These are phyloP conservation scores for Rutstroemia sp. DNA, from an alignment of 2,329 filamentous ascomycete genomes.

Conservation along the genomic window DNA sequence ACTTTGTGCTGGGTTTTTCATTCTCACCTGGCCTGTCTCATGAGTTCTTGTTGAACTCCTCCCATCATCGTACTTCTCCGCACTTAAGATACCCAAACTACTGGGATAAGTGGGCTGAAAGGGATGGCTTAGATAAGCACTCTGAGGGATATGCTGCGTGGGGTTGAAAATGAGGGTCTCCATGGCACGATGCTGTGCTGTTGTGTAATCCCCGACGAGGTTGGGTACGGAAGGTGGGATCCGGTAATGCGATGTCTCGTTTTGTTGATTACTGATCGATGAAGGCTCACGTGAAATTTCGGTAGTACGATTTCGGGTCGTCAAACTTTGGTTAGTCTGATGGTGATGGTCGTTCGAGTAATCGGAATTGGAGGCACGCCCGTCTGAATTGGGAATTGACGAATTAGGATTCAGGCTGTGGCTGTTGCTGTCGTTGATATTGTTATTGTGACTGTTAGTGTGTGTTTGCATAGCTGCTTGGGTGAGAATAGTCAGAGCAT, in stretches of 20 bases:
- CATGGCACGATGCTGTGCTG: constrained; percentile 13
- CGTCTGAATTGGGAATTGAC: not conserved
- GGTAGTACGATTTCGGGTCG: not conserved
- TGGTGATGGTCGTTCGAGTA: not conserved
- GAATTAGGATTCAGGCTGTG: not conserved
- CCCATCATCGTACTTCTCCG: constrained; percentile 39
- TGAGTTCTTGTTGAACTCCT: constrained; percentile 15
- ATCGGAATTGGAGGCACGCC: not conserved
- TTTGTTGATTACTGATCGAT: constrained; percentile 13
- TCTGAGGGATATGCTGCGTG: constrained; percentile 1
- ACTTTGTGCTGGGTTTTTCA: constrained; percentile 9
- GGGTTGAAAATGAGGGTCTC: constrained; percentile 19
- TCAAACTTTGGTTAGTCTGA: not conserved
- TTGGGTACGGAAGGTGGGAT: not conserved
- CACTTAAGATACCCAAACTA: constrained; percentile 36
- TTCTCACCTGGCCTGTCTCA: constrained; percentile 10
- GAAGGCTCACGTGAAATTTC: not conserved
- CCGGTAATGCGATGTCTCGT: constrained; percentile 1
- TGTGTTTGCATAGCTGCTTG: constrained; percentile 21
- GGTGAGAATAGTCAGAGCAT: constrained; percentile 23
- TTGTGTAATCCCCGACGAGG: constrained; percentile 4
- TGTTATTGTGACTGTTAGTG: not conserved
- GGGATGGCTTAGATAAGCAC: constrained; percentile 14
- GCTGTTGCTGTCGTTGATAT: too few species aligned
- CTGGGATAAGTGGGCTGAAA: constrained; percentile 13